phyloP scores from a whole-genome alignment of 257 asterid genomes.

The Solanum gracilifrons region DNA sequence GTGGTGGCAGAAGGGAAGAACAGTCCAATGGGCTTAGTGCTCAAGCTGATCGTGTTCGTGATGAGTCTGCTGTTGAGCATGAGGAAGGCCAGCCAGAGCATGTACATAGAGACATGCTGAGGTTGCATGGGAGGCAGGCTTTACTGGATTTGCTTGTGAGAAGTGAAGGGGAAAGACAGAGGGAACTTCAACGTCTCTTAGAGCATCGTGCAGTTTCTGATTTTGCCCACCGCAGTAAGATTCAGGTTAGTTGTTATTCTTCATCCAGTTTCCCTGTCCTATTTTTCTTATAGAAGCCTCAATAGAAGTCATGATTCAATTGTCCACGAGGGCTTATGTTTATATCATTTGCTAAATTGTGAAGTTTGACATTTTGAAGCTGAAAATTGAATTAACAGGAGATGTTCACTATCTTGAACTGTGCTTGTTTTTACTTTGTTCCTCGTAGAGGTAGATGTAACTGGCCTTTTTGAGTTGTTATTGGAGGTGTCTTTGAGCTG shows the following conservation, averaged over 20 bases:
- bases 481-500: neutral
- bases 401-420: neutral
- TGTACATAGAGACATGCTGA: slow-evolving; percentile 63
- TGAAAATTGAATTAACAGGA: neutral
- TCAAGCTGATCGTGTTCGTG: slow-evolving; percentile 43
- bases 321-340: neutral
- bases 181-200: slow-evolving; percentile 29
- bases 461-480: neutral
- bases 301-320: neutral
- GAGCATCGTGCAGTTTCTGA: slow-evolving; percentile 39
- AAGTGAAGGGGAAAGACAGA: slow-evolving; percentile 36
- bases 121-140: slow-evolving; percentile 84
- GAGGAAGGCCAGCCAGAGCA: slow-evolving; percentile 77
- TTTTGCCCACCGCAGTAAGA: slow-evolving; percentile 35
- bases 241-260: slow-evolving; percentile 21
- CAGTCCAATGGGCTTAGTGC: slow-evolving; percentile 24
- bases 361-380: neutral
- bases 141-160: slow-evolving; percentile 68
- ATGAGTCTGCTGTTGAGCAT: slow-evolving; percentile 34
- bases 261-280: neutral
- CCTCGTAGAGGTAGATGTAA: neutral
- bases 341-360: neutral
- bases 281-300: neutral
- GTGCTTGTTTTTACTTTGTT: neutral
- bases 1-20: slow-evolving; percentile 44